Conservation (phyloP, 2,329 filamentous ascomycete species). For the Hymenoscyphus scutula region DNA sequence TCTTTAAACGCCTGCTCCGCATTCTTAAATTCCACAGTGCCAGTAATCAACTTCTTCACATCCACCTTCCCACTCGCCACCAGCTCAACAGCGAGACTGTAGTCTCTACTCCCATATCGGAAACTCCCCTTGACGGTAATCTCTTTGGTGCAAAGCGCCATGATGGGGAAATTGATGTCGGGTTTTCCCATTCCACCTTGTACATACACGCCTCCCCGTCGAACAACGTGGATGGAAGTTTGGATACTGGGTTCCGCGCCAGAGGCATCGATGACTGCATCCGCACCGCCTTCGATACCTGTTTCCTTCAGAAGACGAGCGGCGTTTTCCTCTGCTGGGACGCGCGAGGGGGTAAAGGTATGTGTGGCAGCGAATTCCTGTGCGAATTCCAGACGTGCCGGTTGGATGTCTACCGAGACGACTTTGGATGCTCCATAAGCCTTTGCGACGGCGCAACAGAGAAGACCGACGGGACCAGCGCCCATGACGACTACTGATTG, state of each 20-base stretch:
- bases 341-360: constrained; percentile 61
- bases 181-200: constrained; percentile 88
- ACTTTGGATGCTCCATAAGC: constrained; percentile 84
- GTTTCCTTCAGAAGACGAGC: constrained; percentile 61
- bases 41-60: constrained; percentile 79
- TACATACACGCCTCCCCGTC: constrained; percentile 72
- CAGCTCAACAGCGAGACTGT: constrained; percentile 71
- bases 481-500: constrained; percentile 81
- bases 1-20: constrained; percentile 85
- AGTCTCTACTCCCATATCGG: constrained; percentile 85
- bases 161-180: constrained; percentile 89
- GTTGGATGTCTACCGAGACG: constrained; percentile 84
- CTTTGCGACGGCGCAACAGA: constrained; percentile 81
- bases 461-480: constrained; percentile 80
- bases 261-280: constrained; percentile 77
- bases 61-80: constrained; percentile 71
- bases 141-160: constrained; percentile 87
- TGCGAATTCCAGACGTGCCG: constrained; percentile 76
- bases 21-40: constrained; percentile 72
- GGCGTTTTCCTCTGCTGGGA: constrained; percentile 71
- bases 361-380: constrained; percentile 69
- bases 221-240: constrained; percentile 67
- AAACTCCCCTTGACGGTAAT: constrained; percentile 84
- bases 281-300: constrained; percentile 64
- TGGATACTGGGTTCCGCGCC: constrained; percentile 79